Conservation (phyloP, 768 basidiomycete genomes). For the Rubroboletus satanas region DNA sequence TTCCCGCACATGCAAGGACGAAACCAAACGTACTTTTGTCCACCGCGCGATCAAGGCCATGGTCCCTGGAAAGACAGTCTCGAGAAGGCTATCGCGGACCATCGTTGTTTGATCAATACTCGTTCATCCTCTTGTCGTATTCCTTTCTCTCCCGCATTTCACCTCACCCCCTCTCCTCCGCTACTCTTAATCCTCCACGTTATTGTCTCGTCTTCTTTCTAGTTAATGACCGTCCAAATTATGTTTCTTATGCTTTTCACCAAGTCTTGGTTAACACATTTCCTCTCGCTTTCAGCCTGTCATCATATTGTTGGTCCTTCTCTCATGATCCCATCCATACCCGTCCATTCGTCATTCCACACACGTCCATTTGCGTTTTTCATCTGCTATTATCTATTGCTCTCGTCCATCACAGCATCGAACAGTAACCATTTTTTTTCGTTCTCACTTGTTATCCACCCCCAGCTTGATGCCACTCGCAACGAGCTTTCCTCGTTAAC, state of each 20-base stretch:
- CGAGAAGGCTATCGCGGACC: conserved; percentile 47
- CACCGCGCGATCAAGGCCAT: conserved; percentile 75
- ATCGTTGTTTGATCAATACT: conserved; percentile 19
- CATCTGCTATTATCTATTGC: conserved; percentile 34
- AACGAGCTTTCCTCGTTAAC: conserved; percentile 12
- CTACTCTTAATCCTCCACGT: neutral
- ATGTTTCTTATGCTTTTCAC: conserved; percentile 15
- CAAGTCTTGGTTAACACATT: conserved; percentile 2
- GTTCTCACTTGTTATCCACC: neutral
- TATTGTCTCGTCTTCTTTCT: conserved; percentile 10
- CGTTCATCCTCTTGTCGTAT: neutral
- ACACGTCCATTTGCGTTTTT: conserved; percentile 29
- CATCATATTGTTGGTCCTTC: conserved; percentile 22
- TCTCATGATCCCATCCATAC: conserved; percentile 12
- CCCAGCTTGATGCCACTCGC: conserved; percentile 9
- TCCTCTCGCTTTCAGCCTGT: conserved; percentile 19
- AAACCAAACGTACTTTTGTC: conserved; percentile 49
- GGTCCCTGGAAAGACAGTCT: conserved; percentile 58
- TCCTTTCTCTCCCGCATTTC: neutral
- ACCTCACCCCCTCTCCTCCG: too few relatives aligned
- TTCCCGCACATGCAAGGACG: conserved; percentile 39
- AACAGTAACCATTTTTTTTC: conserved; percentile 4
- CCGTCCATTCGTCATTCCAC: conserved; percentile 8
- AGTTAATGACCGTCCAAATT: conserved; percentile 18
- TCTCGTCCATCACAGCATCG: conserved; percentile 26